A percentile compares a stretch with the other conserved stretches of the same genome.
phyloP scores from a whole-genome alignment of 2,329 filamentous ascomycete genomes.

The Paradendryphiella salina region DNA sequence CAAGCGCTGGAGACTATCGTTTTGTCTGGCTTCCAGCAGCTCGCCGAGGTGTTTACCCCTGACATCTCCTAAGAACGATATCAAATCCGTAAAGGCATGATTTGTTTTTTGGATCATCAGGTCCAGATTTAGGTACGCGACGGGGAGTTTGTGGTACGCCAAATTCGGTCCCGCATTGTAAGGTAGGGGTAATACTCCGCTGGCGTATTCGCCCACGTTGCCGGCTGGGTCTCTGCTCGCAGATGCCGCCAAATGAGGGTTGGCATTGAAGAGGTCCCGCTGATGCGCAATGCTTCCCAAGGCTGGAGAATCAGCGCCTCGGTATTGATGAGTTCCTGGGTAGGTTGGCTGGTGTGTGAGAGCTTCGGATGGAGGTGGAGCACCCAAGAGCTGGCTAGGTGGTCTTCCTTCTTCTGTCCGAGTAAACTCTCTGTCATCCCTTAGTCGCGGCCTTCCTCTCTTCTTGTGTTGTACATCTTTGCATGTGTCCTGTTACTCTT shows the following conservation, averaged over 20 bases:
- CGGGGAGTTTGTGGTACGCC: conserved; percentile 36
- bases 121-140: conserved; percentile 54
- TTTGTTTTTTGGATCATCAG: conserved; percentile 54
- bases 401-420: conserved; percentile 37
- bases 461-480: conserved; percentile 87
- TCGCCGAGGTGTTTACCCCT: conserved; percentile 49
- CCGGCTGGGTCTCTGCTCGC: conserved; percentile 20
- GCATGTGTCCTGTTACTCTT: conserved; percentile 65
- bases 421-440: conserved; percentile 57
- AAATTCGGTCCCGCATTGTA: conserved; percentile 32
- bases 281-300: conserved; percentile 24
- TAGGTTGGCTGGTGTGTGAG: conserved; percentile 30
- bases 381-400: conserved; percentile 32
- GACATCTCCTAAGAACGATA: conserved; percentile 46
- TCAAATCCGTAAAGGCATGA: conserved; percentile 50
- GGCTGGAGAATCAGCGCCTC: conserved; percentile 29
- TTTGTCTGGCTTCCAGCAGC: conserved; percentile 49
- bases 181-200: conserved; percentile 19
- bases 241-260: conserved; percentile 18
- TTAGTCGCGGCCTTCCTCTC: conserved; percentile 73
- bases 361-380: conserved; percentile 26
- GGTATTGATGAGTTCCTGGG: conserved; percentile 25
- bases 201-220: conserved; percentile 22
- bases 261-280: conserved; percentile 21
- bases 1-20: conserved; percentile 50